Base-by-base conservation (phyloP, 768 basidiomycete genomes). In the Pisolithus microcarpus region DNA sequence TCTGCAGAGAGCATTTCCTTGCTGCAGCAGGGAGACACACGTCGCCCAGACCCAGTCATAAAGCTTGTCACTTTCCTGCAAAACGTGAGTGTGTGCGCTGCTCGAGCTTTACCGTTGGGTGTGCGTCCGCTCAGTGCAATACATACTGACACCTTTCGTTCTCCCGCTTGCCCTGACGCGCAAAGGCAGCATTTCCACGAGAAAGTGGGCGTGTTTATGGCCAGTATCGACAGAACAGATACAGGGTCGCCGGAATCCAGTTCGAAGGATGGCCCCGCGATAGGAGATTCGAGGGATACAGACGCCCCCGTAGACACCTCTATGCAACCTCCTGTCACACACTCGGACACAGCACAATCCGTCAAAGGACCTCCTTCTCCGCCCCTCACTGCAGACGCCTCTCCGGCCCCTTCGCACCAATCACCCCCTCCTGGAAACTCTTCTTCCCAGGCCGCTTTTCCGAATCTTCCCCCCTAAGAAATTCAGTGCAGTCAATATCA, bases 401-500 rank as follows among this genome's bases (percentile, higher is more conserved):
- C 62, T 39, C 18, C 48, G 47, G 1, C 53, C 7, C 46, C 51
- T 19, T n/a, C 54, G 34, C 55, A 49, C 19, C 53, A 26, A 18
- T 50, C 50, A 31, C 46, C 43, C 18, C 46, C 54, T 2, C 50
- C 48, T 26, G 36, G 52, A 0, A 15, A 48, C 1, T 47, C 65
- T 37, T 49, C 49, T 8, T 31, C 58, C 7, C 34, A 15, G 39
- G 54, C 64, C 10, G 57, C 62, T 15, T 66, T 68, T 21, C 59
- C 61, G 16, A 59, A 67, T 4, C 77, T 78, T 2, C 84, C 81
- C n/a, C 55, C 78, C 80, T 28, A 98, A 97, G 75, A 84, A 86
- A 62, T 94, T 93, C 69, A 89, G 75, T 64, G 81, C 91, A 26
- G 81, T 91, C 55, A 92, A 91, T 64, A 91, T 97, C 68, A 95